Conservation (phyloP, 306 rosid species). For the Arachis stenosperma region DNA sequence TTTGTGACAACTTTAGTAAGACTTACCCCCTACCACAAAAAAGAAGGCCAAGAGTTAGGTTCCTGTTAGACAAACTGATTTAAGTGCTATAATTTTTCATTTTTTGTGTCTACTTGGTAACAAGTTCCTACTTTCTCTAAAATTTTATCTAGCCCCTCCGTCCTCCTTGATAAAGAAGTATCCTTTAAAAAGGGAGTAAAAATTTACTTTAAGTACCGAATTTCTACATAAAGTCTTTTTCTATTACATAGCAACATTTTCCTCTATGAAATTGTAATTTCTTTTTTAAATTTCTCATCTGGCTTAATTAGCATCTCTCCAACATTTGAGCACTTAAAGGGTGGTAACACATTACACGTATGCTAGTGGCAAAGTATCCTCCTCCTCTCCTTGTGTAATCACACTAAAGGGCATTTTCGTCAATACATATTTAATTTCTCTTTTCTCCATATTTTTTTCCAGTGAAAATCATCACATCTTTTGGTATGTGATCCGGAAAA, state of each 20-base stretch:
- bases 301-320: conserved; percentile 37
- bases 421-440: conserved; percentile 24
- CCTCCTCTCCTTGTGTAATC: conserved; percentile 64
- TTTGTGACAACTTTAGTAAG: conserved; percentile 8
- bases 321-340: conserved; percentile 41
- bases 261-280: conserved; percentile 4
- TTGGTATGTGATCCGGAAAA: conserved; percentile 28
- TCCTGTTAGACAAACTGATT: conserved; percentile 1
- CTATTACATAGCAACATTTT: not conserved
- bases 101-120: no score
- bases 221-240: not conserved
- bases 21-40: no score
- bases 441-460: conserved; percentile 34
- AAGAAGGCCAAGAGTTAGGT: not conserved
- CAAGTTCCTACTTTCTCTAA: no score
- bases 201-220: not conserved
- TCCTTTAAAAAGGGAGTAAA: no score
- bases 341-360: conserved; percentile 52
- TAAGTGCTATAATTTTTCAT: not conserved
- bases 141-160: no score
- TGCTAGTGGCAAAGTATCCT: conserved; percentile 62
- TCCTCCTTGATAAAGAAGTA: no score
- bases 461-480: not conserved
- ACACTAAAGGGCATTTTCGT: conserved; percentile 42
- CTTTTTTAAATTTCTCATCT: conserved; percentile 36